A percentile compares a stretch with the other conserved stretches of the same genome.
Evolutionary conservation across 164 flowering plant species (phyloP).

Genomic region (Macadamia integrifolia): DNA sequence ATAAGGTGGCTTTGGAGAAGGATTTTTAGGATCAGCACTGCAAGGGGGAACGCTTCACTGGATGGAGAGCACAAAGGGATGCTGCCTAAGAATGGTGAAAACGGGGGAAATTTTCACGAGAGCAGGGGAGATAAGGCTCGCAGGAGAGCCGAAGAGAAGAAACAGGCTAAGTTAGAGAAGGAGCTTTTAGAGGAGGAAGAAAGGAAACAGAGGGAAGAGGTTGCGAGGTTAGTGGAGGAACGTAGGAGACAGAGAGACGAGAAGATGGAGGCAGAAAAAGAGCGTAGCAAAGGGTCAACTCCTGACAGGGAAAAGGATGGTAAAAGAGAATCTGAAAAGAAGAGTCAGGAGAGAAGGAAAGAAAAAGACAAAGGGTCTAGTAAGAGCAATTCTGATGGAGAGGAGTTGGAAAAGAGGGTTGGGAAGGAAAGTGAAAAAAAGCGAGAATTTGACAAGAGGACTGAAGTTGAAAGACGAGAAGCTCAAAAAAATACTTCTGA

Average conservation of each 20-base stretch:
- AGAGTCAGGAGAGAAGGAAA: conserved; percentile 67
- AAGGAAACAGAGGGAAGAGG: conserved; percentile 93
- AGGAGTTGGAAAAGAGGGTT: conserved; percentile 61
- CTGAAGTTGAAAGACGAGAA: conserved; percentile 52
- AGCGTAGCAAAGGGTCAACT: neutral
- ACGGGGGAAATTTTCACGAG: conserved; percentile 49
- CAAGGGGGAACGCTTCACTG: conserved; percentile 35
- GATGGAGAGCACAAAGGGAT: conserved; percentile 50
- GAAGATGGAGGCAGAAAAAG: conserved; percentile 8
- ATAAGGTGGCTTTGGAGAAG: conserved; percentile 82
- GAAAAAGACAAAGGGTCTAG: conserved; percentile 80
- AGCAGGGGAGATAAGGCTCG: conserved; percentile 88
- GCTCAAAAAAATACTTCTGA: conserved; percentile 40
- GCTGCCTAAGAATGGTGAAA: conserved; percentile 56
- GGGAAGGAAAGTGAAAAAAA: conserved; percentile 60
- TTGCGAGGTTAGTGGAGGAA: conserved; percentile 90
- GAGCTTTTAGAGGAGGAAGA: conserved; percentile 94
- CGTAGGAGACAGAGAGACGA: conserved; percentile 18
- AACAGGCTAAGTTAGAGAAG: conserved; percentile 88
- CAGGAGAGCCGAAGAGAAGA: conserved; percentile 93
- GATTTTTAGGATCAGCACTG: conserved; percentile 57
- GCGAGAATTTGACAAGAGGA: conserved; percentile 50
- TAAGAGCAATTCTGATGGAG: conserved; percentile 85
- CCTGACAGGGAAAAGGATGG: conserved; percentile 37
- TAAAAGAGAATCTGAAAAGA: conserved; percentile 70